Conservation (phyloP, 2,329 filamentous ascomycete species). For the Cordyceps farinosa region DNA sequence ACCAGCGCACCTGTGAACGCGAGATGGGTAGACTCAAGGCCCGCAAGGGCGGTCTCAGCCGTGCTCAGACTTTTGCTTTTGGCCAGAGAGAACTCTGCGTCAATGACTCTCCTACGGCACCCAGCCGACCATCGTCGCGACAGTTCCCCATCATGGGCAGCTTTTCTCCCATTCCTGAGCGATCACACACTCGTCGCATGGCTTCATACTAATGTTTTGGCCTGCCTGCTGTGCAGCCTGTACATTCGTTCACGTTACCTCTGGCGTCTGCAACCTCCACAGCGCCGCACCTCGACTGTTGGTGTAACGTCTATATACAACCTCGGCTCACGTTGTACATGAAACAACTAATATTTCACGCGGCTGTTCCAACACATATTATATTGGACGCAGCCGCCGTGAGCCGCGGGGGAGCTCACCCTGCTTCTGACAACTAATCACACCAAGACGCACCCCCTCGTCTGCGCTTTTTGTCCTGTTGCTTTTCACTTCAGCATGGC, state of each 20-base stretch:
- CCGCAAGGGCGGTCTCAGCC: conserved; percentile 78
- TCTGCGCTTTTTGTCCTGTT: background rate
- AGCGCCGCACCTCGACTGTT: background rate
- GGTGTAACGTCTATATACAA: conserved; percentile 12
- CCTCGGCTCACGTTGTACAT: conserved; percentile 16
- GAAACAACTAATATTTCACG: conserved; percentile 11
- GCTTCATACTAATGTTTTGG: conserved; percentile 54
- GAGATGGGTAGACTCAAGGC: conserved; percentile 92
- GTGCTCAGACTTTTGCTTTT: conserved; percentile 94
- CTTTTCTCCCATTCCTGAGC: conserved; percentile 46
- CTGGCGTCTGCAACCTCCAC: conserved; percentile 8
- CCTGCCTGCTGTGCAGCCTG: conserved; percentile 28
- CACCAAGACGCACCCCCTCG: background rate
- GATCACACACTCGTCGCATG: conserved; percentile 57
- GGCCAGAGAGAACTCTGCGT: conserved; percentile 63
- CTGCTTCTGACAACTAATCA: conserved; percentile 13
- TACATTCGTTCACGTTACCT: conserved; percentile 19
- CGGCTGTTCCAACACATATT: conserved; percentile 4
- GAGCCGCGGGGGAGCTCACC: background rate
- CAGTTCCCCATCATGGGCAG: conserved; percentile 38
- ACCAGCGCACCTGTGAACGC: conserved; percentile 88
- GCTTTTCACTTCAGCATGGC: conserved; percentile 3
- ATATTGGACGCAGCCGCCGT: background rate
- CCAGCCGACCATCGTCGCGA: conserved; percentile 41
- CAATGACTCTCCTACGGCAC: conserved; percentile 58